Evolutionary conservation across 768 basidiomycete genomes (phyloP).

Genomic region (Neoboletus brunneissimus): DNA sequence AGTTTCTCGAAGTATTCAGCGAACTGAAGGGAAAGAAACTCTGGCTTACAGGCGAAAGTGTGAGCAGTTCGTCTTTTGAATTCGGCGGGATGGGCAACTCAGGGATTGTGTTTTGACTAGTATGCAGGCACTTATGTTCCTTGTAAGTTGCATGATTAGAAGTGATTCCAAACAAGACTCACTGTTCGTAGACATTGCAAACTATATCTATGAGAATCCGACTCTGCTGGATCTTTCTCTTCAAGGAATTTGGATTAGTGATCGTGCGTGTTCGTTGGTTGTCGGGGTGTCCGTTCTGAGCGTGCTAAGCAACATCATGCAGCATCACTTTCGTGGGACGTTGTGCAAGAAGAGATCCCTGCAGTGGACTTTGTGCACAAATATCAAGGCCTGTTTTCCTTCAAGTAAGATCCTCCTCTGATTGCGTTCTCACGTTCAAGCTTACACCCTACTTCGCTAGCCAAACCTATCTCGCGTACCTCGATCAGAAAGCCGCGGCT

Average conservation of each 20-base stretch:
- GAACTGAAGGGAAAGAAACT: conserved; percentile 73
- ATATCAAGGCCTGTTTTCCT: conserved; percentile 64
- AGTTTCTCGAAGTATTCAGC: conserved; percentile 71
- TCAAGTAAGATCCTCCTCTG: conserved; percentile 50
- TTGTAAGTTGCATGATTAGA: conserved; percentile 35
- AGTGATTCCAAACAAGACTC: not conserved
- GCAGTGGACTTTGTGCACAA: conserved; percentile 74
- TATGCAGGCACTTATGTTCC: conserved; percentile 73
- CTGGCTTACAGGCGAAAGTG: conserved; percentile 72
- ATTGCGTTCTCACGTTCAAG: not conserved
- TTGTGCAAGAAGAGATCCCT: conserved; percentile 68
- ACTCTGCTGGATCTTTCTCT: conserved; percentile 51
- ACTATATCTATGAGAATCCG: conserved; percentile 66
- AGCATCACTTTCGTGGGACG: conserved; percentile 60
- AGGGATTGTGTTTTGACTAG: conserved; percentile 31
- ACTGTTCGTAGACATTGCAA: conserved; percentile 57
- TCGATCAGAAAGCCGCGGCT: conserved; percentile 48
- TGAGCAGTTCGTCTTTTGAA: conserved; percentile 37
- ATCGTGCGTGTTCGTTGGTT: conserved; percentile 48
- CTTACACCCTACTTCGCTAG: conserved; percentile 31
- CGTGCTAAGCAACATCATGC: not conserved
- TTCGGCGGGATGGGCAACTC: not conserved
- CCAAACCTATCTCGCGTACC: conserved; percentile 56
- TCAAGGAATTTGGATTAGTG: conserved; percentile 69
- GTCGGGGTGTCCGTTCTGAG: not conserved